These are phyloP conservation scores for Fusarium sp. DNA, from an alignment of 2,329 filamentous ascomycete genomes.

Conservation along the genomic window DNA sequence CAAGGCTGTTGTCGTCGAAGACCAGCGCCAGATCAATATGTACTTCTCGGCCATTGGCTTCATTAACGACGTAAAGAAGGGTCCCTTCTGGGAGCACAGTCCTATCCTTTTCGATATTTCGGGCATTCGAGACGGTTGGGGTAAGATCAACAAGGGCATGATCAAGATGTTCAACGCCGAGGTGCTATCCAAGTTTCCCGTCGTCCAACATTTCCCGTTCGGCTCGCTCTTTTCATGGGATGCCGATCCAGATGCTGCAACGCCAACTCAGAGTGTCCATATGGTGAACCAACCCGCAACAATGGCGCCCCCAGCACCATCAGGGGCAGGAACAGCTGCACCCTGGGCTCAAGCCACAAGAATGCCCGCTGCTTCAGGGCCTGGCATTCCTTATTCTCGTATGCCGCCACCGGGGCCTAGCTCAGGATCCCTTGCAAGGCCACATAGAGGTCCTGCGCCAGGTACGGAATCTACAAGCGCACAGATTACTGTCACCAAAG, in stretches of 20 bases:
- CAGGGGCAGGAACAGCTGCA: slow-evolving; percentile 57
- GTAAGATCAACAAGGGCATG: slow-evolving; percentile 99
- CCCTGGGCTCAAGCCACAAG: slow-evolving; percentile 62
- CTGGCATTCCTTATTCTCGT: slow-evolving; percentile 60
- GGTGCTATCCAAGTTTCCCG: slow-evolving; percentile 95
- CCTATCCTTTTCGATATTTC: slow-evolving; percentile 96
- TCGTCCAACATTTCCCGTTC: slow-evolving; percentile 96
- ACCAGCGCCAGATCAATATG: slow-evolving; percentile 79
- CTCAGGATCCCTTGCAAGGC: slow-evolving; percentile 47
- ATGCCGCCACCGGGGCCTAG: slow-evolving; percentile 52
- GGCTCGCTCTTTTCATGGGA: slow-evolving; percentile 87
- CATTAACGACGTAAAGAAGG: slow-evolving; percentile 96
- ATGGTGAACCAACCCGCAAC: slow-evolving; percentile 68
- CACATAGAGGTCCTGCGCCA: slow-evolving; percentile 38
- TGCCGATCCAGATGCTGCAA: slow-evolving; percentile 71
- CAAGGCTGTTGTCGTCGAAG: slow-evolving; percentile 74
- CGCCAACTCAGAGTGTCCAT: slow-evolving; percentile 68
- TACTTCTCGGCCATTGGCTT: slow-evolving; percentile 98
- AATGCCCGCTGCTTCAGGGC: slow-evolving; percentile 55
- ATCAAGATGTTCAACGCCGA: slow-evolving; percentile 99
- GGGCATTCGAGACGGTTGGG: slow-evolving; percentile 93
- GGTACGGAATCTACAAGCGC: slow-evolving; percentile 54
- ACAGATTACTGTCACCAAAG: slow-evolving; percentile 61
- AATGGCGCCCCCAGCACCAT: slow-evolving; percentile 39
- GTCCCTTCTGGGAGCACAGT: slow-evolving; percentile 97